Evolutionary conservation across 1,284 basidiomycete genomes (phyloP).

Genomic region (Puccinia coronata): DNA sequence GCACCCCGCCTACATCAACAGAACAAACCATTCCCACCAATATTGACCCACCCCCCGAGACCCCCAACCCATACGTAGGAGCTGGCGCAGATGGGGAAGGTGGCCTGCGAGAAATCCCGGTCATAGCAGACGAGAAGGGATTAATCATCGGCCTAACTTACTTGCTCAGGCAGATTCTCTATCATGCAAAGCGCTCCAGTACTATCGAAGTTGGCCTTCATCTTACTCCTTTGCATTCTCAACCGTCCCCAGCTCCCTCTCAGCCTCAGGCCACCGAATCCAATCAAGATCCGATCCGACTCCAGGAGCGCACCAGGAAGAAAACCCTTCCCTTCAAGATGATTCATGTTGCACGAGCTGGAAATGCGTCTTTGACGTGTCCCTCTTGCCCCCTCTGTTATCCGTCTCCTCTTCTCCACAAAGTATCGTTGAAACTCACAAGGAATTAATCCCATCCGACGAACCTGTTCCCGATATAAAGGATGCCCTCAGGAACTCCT

Average conservation of each 20-base stretch:
- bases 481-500: neutral
- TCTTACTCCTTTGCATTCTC: slow-evolving; percentile 61
- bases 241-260: slow-evolving; percentile 15
- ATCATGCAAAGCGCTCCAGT: slow-evolving; percentile 70
- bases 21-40: neutral
- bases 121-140: slow-evolving; percentile 43
- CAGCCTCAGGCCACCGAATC: slow-evolving; percentile 54
- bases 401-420: neutral
- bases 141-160: slow-evolving; percentile 39
- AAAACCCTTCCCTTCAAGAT: neutral
- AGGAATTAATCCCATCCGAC: neutral
- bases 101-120: slow-evolving; percentile 35
- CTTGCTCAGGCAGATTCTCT: slow-evolving; percentile 69
- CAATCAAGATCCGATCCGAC: slow-evolving; percentile 54
- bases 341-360: slow-evolving; percentile 17
- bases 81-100: slow-evolving; percentile 41
- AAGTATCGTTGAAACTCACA: neutral
- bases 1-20: neutral
- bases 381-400: slow-evolving; percentile 24
- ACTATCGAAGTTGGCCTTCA: slow-evolving; percentile 86
- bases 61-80: slow-evolving; percentile 14
- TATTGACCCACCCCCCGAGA: slow-evolving; percentile 18
- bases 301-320: slow-evolving; percentile 42
- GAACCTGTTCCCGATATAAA: neutral
- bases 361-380: slow-evolving; percentile 47